Evolutionary conservation across 164 flowering plant genomes (phyloP), one percentile per base, ranked within the genome.

Genomic region (Malania oleifera): DNA sequence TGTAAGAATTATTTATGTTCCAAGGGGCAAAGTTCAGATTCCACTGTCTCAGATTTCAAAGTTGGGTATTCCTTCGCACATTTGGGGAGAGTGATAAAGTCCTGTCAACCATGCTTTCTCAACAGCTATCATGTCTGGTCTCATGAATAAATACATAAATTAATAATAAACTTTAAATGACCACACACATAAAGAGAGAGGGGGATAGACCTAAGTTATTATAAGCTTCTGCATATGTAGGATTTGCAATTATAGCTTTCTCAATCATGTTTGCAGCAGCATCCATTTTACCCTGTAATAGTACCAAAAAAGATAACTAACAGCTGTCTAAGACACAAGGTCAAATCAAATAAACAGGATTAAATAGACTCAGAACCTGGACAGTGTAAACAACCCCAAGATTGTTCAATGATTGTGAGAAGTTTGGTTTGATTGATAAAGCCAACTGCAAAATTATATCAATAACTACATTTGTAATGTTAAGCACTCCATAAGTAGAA

Each of bases 381-480:
- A 95, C 97, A 56, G 99, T 95, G 82, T 83, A 95, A 39, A 95
- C 97, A 64, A 95, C 98, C 69, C 99, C 97, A 67, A 95, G 96
- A 75, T 95, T 95, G 77, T 95, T 95, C 63, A 95, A 71, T 1
- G 97, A 95, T 75, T 95, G 99, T 7, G 97, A 91, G 67, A 95
- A 95, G 79, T 84, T 85, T 40, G 97, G 91, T 68, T 95, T 95
- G 67, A 95, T 91, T 48, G 93, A 77, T 61, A 95, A 72, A 47
- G 99, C 99, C 83, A 80, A 46, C 99, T 95, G 82, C 64, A 80
- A 63, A 49, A 41, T 24, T 28, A 64, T 22, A n/a, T 17, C 3
- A 57, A 48, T 0, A 50, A 56, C 2, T 49, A 61, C 8, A 22
- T 24, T 25, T 22, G 35, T 49, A 50, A 25, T 12, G 38, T 0